Percentiles rank a stretch among this genome's conserved stretches.
Evolutionary conservation across 495 filamentous ascomycete species (phyloP).

Genomic region (Poronia punctata): DNA sequence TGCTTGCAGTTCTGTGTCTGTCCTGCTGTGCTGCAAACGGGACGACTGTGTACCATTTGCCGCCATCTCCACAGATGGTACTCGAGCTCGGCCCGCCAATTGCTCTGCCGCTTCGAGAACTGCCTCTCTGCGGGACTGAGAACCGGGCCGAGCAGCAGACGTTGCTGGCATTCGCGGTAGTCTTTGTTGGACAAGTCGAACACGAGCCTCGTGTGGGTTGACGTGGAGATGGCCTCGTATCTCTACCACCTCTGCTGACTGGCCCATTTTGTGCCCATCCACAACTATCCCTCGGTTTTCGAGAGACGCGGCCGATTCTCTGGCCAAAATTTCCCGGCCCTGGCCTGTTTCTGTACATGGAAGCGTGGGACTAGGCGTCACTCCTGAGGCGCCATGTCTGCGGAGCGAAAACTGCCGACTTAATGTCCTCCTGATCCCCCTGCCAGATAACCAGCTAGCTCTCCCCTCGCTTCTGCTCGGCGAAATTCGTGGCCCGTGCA

Average conservation of each 20-base stretch:
- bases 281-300: background rate
- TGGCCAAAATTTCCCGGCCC: background rate
- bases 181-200: conserved; percentile 2
- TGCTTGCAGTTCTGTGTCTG: conserved; percentile 34
- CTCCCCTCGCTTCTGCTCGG: conserved; percentile 13
- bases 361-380: conserved; percentile 18
- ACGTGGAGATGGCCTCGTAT: background rate
- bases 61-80: conserved; percentile 9
- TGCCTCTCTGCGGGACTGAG: conserved; percentile 5
- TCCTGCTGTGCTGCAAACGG: conserved; percentile 20
- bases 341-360: conserved; percentile 13
- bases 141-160: background rate
- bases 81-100: conserved; percentile 18
- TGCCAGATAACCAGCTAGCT: conserved; percentile 18
- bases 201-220: conserved; percentile 9
- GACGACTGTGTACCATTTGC: conserved; percentile 12
- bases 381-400: conserved; percentile 13
- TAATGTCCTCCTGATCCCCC: conserved; percentile 13
- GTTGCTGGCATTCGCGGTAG: conserved; percentile 1
- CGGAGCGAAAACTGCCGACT: conserved; percentile 19
- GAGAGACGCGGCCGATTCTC: background rate
- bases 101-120: conserved; percentile 17
- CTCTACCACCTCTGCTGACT: background rate
- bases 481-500: conserved; percentile 33
- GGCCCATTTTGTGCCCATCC: background rate